Evolutionary conservation across 2,329 filamentous ascomycete species (phyloP), one percentile per base, ranked within the genome.

Genomic region (Cladosporium cucumerinum): DNA sequence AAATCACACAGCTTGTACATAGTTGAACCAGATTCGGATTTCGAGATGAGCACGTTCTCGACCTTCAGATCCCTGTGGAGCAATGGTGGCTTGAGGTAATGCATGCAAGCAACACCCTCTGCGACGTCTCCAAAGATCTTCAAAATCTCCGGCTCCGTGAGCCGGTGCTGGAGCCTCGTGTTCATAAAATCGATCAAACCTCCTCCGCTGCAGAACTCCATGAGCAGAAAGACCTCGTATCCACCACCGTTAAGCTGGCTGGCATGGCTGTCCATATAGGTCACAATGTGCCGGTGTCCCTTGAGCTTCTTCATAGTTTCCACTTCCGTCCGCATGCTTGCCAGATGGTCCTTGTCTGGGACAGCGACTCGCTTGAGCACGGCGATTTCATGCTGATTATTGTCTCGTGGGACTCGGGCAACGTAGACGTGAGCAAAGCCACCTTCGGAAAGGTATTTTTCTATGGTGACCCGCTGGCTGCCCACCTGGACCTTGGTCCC

Each of bases 281-380:
- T 97, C 73, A 99, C 95, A 75, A 99, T 98, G 72, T 95, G 90
- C 68, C 89, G 88, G 84, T 98, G 95, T 65, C 95, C 95, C 83
- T 97, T 97, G 72, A 99, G 85, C 79, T 95, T 93, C 87, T 99
- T 99, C 95, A 99, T 99, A 16, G 95, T 99, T 82, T 99, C 95
- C 72, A 99, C 95, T 83, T 99, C 95, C 70, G 89, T 98, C 78
- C 95, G 89, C 95, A 99, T 98, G 78, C 91, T 93, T 68, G 92
- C 91, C 80, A 99, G 83, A 65, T 94, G 87, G 69, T 96, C 91
- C 84, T 96, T 97, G 80, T 99, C 95, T 34, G 95, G 93, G 61
- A 98, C 95, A 39, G 95, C 95, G 65, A 99, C 95, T 75, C 95
- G 86, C 84, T 99, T 97, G 74, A 97, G 82, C 57, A 97, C 93